These are phyloP conservation scores for Chaetomium sp. DNA, from an alignment of 2,329 filamentous ascomycete species.

Conservation along the genomic window DNA sequence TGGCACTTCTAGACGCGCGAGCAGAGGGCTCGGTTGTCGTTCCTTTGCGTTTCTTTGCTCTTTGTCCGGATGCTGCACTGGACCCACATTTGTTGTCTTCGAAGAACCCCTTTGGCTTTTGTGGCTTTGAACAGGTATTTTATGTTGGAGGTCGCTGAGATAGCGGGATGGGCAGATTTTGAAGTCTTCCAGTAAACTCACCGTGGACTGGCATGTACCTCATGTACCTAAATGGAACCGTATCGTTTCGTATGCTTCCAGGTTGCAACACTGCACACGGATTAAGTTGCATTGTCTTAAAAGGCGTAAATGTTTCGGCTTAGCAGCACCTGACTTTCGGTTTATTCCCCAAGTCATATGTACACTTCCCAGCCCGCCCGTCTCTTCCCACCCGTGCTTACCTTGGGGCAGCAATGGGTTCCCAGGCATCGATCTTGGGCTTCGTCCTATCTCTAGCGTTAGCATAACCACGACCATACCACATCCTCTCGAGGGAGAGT, in stretches of 20 bases:
- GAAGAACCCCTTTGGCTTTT: background rate
- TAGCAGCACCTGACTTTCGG: background rate
- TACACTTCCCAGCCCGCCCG: background rate
- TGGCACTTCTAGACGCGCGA: conserved; percentile 15
- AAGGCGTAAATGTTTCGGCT: background rate
- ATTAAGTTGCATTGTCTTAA: background rate
- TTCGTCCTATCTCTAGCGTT: conserved; percentile 36
- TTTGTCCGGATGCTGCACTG: background rate
- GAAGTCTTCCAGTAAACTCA: background rate
- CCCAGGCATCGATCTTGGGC: conserved; percentile 43
- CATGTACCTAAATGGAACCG: background rate
- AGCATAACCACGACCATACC: conserved; percentile 5
- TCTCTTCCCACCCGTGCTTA: conserved; percentile 8
- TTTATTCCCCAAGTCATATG: conserved; percentile 14
- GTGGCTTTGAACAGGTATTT: background rate
- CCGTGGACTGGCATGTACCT: background rate
- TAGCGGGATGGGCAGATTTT: background rate
- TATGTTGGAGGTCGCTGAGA: background rate
- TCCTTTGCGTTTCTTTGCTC: background rate
- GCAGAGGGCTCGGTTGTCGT: conserved; percentile 10
- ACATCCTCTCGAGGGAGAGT: background rate
- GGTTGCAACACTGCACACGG: background rate
- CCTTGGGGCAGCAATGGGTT: conserved; percentile 40
- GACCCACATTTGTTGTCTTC: background rate
- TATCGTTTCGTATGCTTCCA: background rate